Conservation (phyloP, 139 green algal genomes). For the Chlorella sp. region DNA sequence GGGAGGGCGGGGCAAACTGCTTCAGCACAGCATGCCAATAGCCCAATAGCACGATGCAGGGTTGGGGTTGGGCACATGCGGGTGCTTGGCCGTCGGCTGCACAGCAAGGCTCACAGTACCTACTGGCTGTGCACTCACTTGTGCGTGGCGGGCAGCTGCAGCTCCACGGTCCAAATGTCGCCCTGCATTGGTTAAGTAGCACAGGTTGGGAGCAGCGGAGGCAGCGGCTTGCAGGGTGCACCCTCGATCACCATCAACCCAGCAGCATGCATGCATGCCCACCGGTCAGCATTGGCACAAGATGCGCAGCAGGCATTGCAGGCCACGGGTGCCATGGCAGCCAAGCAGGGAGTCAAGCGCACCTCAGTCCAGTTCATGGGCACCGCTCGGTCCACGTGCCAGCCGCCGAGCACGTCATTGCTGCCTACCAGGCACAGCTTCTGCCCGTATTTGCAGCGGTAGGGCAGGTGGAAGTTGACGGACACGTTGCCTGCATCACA, state of each 20-base stretch:
- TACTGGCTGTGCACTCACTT: background rate
- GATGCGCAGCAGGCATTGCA: no score
- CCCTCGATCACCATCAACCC: no score
- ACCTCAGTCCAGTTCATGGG: slow-evolving; percentile 46
- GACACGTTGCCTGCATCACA: background rate
- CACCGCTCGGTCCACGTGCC: slow-evolving; percentile 28
- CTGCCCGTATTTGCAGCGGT: slow-evolving; percentile 45
- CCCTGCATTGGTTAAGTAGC: background rate
- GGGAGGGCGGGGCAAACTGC: background rate
- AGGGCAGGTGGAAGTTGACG: slow-evolving; percentile 37
- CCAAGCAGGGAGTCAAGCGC: no score
- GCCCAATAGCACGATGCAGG: no score
- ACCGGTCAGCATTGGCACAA: no score
- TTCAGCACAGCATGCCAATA: background rate
- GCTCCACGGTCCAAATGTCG: slow-evolving; percentile 46
- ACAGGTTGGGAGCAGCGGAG: no score
- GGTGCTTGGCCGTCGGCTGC: no score
- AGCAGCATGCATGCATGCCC: no score
- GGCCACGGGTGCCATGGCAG: no score
- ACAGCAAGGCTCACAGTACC: no score
- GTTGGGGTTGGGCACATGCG: no score
- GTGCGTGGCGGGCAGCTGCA: slow-evolving; percentile 15
- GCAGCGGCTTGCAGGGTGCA: no score
- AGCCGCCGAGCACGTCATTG: slow-evolving; percentile 34
- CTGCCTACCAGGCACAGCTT: slow-evolving; percentile 46